Conservation (phyloP, 768 basidiomycete species). For the Lactarius evosmus region DNA sequence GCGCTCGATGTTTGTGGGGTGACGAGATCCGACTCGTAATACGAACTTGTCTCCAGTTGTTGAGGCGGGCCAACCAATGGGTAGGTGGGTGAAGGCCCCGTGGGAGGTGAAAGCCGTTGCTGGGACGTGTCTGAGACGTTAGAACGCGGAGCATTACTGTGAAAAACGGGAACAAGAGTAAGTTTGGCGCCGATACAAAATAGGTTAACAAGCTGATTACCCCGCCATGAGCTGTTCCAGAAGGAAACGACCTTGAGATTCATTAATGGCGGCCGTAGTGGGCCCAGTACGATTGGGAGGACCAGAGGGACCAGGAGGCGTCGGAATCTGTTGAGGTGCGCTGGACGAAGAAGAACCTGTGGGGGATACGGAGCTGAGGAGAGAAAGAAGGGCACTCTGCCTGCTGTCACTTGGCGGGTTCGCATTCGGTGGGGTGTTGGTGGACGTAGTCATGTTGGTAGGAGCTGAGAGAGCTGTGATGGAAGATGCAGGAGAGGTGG, state of each 20-base stretch:
- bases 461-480: slow-evolving; percentile 41
- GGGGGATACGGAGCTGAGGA: slow-evolving; percentile 53
- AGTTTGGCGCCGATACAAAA: slow-evolving; percentile 6
- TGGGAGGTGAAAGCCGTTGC: slow-evolving; percentile 22
- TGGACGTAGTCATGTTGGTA: slow-evolving; percentile 40
- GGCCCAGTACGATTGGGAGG: slow-evolving; percentile 51
- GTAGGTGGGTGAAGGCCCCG: slow-evolving; percentile 22
- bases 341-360: slow-evolving; percentile 36
- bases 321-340: slow-evolving; percentile 60
- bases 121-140: slow-evolving; percentile 19
- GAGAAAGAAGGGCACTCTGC: slow-evolving; percentile 71
- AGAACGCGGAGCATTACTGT: slow-evolving; percentile 22
- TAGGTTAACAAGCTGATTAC: slow-evolving; percentile 40
- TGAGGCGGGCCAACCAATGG: slow-evolving; percentile 16
- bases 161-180: neutral
- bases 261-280: slow-evolving; percentile 51
- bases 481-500: slow-evolving; percentile 43
- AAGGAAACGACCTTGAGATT: slow-evolving; percentile 68
- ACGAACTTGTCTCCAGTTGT: slow-evolving; percentile 23
- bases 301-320: slow-evolving; percentile 60
- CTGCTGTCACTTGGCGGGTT: slow-evolving; percentile 42
- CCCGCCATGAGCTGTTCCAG: slow-evolving; percentile 80
- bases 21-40: slow-evolving; percentile 28
- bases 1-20: slow-evolving; percentile 27
- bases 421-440: slow-evolving; percentile 37